These are phyloP conservation scores for Debaryomyces castellii DNA, from an alignment of 805 yeast species.

Conservation along the genomic window DNA sequence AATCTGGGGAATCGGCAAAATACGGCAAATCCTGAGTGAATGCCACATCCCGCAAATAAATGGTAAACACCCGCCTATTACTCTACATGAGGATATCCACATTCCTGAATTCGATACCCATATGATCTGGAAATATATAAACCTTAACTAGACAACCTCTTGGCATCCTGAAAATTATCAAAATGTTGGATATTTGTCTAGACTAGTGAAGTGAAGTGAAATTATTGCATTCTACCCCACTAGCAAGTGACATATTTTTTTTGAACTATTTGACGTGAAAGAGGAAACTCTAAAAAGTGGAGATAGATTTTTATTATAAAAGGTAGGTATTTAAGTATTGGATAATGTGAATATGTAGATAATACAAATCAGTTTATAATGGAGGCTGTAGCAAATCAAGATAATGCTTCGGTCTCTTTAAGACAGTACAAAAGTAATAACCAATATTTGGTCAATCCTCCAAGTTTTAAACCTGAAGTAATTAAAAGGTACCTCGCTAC, in stretches of 20 bases:
- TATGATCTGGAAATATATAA: too few relatives aligned
- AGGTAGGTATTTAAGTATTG: background rate
- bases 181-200: too few relatives aligned
- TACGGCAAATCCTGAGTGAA: background rate
- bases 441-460: conserved; percentile 7
- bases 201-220: background rate
- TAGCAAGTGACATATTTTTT: background rate
- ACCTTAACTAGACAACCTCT: background rate
- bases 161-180: too few relatives aligned
- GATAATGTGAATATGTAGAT: background rate
- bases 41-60: background rate
- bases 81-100: too few relatives aligned
- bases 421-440: background rate
- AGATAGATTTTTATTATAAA: background rate
- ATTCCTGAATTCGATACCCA: background rate
- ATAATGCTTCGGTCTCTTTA: background rate
- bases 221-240: background rate
- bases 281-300: background rate
- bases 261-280: background rate
- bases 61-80: background rate
- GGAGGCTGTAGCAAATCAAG: background rate
- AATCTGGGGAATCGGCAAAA: background rate
- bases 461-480: conserved; percentile 17
- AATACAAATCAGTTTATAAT: background rate
- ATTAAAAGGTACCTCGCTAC: conserved; percentile 40